These are phyloP conservation scores for Marchantia paleacea DNA, from an alignment of 225 moss, liverwort and hornwort genomes.

Conservation along the genomic window DNA sequence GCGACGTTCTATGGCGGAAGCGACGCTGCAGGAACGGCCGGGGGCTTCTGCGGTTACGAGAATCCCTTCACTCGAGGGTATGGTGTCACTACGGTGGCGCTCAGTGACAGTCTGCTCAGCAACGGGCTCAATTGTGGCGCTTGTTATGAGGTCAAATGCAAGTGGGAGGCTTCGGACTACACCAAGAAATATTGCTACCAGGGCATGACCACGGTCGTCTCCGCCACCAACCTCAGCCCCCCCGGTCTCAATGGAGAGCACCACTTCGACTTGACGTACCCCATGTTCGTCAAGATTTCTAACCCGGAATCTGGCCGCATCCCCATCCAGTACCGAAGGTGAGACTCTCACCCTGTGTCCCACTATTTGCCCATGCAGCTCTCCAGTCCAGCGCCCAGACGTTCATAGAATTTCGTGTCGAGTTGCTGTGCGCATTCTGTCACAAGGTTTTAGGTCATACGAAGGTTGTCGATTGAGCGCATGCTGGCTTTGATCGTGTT, in stretches of 20 bases:
- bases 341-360: not conserved
- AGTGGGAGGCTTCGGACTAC: constrained; percentile 18
- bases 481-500: too few species aligned
- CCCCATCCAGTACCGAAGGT: constrained; percentile 34
- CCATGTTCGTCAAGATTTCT: constrained; percentile 34
- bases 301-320: constrained; percentile 28
- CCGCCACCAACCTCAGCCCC: constrained; percentile 46
- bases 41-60: constrained; percentile 33
- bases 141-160: constrained; percentile 37
- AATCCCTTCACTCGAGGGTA: constrained; percentile 35
- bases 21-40: constrained; percentile 33
- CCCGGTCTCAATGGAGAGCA: constrained; percentile 30
- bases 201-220: constrained; percentile 23
- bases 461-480: too few species aligned
- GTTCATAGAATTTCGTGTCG: too few species aligned
- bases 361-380: too few species aligned
- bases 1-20: constrained; percentile 37
- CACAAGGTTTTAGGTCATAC: not conserved
- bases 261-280: constrained; percentile 42
- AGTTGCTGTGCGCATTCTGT: not conserved
- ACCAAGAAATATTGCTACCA: constrained; percentile 34
- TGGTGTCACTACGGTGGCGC: constrained; percentile 30
- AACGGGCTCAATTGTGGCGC: constrained; percentile 38
- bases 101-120: constrained; percentile 32
- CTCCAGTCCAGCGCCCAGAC: too few species aligned